Percentiles rank a stretch among this genome's conserved stretches.
phyloP scores from a whole-genome alignment of 176 grass and related monocot species.

The Avena eriantha region DNA sequence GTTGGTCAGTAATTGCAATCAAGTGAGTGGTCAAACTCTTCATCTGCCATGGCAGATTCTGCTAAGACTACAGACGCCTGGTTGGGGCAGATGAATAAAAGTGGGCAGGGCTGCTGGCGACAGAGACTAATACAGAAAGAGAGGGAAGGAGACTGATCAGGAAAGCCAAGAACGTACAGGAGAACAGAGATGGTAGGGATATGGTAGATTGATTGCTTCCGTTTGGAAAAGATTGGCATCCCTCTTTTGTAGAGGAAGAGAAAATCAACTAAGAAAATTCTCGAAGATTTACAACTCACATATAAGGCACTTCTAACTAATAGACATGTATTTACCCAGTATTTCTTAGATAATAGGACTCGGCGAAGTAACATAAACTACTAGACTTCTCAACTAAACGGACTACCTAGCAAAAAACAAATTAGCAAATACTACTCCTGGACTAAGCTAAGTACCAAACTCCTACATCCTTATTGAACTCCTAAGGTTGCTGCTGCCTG shows the following conservation, averaged over 20 bases:
- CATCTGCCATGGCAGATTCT: neutral
- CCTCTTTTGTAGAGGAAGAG: neutral
- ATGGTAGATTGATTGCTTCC: slow-evolving; percentile 6
- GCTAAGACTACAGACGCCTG: neutral
- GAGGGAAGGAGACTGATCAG: slow-evolving; percentile 26
- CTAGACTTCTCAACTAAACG: slow-evolving; percentile 15
- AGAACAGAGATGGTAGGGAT: neutral
- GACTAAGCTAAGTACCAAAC: slow-evolving; percentile 9
- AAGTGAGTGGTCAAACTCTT: slow-evolving; percentile 26
- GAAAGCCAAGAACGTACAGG: neutral
- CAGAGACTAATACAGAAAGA: neutral
- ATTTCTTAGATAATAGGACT: slow-evolving; percentile 9
- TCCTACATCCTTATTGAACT: neutral
- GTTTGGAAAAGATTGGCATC: slow-evolving; percentile 2
- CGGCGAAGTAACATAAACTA: neutral
- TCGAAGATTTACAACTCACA: slow-evolving; percentile 6
- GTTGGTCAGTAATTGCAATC: slow-evolving; percentile 15
- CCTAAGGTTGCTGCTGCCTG: neutral
- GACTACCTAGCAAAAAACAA: neutral
- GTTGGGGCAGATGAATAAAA: neutral
- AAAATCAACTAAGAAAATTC: slow-evolving; percentile 12
- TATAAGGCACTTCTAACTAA: slow-evolving; percentile 18
- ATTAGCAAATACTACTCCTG: neutral
- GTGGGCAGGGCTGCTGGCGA: slow-evolving; percentile 10
- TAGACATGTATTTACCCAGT: neutral